A percentile compares a stretch with the other conserved stretches of the same genome.
phyloP scores from a whole-genome alignment of 1,284 basidiomycete species.

The Malassezia arunalokei region DNA sequence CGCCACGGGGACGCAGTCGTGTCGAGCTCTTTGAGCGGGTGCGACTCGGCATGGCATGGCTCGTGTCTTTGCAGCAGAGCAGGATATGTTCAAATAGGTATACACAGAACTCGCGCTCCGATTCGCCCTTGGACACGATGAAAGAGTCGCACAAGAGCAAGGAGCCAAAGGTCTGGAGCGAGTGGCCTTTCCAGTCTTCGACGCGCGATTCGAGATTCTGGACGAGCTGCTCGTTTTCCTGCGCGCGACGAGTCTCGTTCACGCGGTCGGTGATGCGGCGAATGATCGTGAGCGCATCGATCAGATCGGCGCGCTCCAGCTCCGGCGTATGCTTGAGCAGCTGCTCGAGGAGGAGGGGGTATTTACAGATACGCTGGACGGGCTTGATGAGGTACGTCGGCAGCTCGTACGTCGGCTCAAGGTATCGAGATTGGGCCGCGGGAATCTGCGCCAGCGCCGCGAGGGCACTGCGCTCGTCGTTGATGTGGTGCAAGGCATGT shows the following conservation, averaged over 20 bases:
- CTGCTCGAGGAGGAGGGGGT: slow-evolving; percentile 54
- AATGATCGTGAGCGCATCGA: slow-evolving; percentile 68
- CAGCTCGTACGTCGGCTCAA: slow-evolving; percentile 57
- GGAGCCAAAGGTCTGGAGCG: slow-evolving; percentile 80
- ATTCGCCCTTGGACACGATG: slow-evolving; percentile 87
- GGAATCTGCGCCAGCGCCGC: slow-evolving; percentile 29
- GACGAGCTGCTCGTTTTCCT: slow-evolving; percentile 72
- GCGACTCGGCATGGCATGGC: slow-evolving; percentile 42
- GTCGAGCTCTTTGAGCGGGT: slow-evolving; percentile 28
- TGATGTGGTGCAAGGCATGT: slow-evolving; percentile 67
- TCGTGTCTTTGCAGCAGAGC: slow-evolving; percentile 83
- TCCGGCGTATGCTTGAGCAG: slow-evolving; percentile 56
- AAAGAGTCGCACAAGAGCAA: slow-evolving; percentile 89
- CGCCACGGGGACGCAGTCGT: slow-evolving; percentile 24
- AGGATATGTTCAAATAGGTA: slow-evolving; percentile 99
- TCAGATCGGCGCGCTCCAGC: slow-evolving; percentile 60
- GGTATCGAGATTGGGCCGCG: slow-evolving; percentile 35
- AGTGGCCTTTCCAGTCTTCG: slow-evolving; percentile 98
- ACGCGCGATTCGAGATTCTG: slow-evolving; percentile 77
- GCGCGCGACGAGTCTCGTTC: slow-evolving; percentile 78
- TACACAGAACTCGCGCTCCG: slow-evolving; percentile 93
- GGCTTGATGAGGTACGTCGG: slow-evolving; percentile 70
- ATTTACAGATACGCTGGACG: slow-evolving; percentile 66
- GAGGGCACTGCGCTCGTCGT: slow-evolving; percentile 42
- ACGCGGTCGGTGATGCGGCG: slow-evolving; percentile 89